Conservation (phyloP, 2,329 filamentous ascomycete species). For the Pezicula carpinea region DNA sequence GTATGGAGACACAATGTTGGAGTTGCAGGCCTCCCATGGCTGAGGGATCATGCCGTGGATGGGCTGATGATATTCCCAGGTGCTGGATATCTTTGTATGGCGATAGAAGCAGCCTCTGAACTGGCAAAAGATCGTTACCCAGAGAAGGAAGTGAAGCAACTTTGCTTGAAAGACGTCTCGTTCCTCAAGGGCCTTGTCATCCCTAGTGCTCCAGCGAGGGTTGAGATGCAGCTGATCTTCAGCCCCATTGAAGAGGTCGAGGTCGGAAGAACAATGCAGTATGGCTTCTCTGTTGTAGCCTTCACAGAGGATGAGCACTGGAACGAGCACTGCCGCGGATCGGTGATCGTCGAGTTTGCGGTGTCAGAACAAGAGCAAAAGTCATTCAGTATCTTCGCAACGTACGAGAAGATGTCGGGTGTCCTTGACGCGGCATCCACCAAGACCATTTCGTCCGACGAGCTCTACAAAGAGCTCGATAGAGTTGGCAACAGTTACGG, state of each 20-base stretch:
- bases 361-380: background rate
- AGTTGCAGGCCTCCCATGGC: slow-evolving; percentile 43
- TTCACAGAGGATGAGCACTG: background rate
- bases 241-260: background rate
- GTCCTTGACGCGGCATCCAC: background rate
- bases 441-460: background rate
- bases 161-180: slow-evolving; percentile 2
- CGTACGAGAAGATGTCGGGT: background rate
- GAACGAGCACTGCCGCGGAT: slow-evolving; percentile 5
- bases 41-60: slow-evolving; percentile 46
- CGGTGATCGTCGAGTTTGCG: slow-evolving; percentile 2
- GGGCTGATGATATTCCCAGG: slow-evolving; percentile 46
- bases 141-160: background rate
- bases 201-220: background rate
- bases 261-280: background rate
- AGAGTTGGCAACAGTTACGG: slow-evolving; percentile 4
- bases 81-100: slow-evolving; percentile 46
- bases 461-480: slow-evolving; percentile 3
- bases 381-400: background rate
- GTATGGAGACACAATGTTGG: slow-evolving; percentile 25
- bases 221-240: slow-evolving; percentile 1
- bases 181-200: slow-evolving; percentile 5
- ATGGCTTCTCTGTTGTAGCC: slow-evolving; percentile 1
- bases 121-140: slow-evolving; percentile 2
- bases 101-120: slow-evolving; percentile 34